Base-by-base conservation (phyloP, 163 green algal genomes). In the Coccomyxa subellipsoidea region DNA sequence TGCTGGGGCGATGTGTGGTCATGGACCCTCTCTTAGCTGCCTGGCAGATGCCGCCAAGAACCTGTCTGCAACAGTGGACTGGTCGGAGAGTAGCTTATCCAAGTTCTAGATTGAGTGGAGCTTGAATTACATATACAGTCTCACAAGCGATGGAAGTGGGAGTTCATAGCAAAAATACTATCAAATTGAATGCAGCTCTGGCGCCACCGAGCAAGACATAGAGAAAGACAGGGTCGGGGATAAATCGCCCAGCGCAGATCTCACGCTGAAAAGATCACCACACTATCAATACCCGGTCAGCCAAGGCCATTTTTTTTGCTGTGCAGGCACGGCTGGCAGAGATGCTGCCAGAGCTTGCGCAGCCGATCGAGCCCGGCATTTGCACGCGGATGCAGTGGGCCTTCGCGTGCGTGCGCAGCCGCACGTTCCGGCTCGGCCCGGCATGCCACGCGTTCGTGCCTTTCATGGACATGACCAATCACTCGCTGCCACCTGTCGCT, bases 401-500 rank as follows among this genome's bases (percentile, higher is more conserved):
- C 2, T 39, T 77, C 5, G 70, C 70, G 3, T 77, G 70, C 70
- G 70, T 77, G 32, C 70, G 70, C 70, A 77, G 70, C 70, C 31
- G 70, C 3, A 32, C 32, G 2, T 77, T 77, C 70, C 34, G 27
- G 4, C 70, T 77, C 31, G 70, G 70, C n/a, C 31, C 31, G 2
- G 70, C 15, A 7, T 34, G 31, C 70, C 40, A 38, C 27, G 70
- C 70, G 31, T 77, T 77, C 3, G 70, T 77, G 31, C 70, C 70
- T 31, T 77, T 77, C 34, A 3, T 77, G 31, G 70, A 77, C 34
- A 40, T 40, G 31, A 32, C 70, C 70, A 77, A 77, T 39, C 70
- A 77, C 32, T 15, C 70, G 70, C 10, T 39, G 27, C 27, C 32
- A 18, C 70, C 70, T 7, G 18, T n/a, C n/a, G 70, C 70, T 38